Evolutionary conservation across 371 early-diverging fungal genomes (phyloP).

Genomic region (Mortierella sp.): DNA sequence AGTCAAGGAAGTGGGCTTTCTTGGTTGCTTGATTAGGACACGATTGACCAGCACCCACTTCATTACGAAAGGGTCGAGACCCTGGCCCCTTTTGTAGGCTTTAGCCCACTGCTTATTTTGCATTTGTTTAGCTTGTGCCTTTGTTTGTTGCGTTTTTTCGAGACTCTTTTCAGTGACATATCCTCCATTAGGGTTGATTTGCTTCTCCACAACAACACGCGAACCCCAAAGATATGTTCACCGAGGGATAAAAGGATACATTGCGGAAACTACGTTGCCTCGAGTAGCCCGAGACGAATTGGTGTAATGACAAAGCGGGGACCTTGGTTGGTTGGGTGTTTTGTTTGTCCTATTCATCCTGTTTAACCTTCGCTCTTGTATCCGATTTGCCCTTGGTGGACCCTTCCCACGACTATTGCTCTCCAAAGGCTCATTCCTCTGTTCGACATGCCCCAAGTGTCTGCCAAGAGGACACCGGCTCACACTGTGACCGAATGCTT

Average conservation of each 20-base stretch:
- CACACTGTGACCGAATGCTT: background rate
- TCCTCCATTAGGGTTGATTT: background rate
- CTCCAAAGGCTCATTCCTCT: background rate
- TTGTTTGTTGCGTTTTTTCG: background rate
- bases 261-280: background rate
- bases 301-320: background rate
- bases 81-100: background rate
- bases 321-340: background rate
- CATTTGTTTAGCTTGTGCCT: background rate
- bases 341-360: background rate
- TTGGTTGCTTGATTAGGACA: conserved; percentile 2
- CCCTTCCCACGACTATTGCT: conserved; percentile 9
- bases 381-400: conserved; percentile 6
- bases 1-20: background rate
- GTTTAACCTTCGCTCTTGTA: conserved; percentile 7
- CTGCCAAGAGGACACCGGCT: background rate
- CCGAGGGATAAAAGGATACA: background rate
- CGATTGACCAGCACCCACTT: background rate
- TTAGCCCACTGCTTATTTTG: background rate
- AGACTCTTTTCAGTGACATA: background rate
- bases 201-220: background rate
- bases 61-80: background rate
- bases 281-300: background rate
- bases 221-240: background rate
- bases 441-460: background rate